Base-by-base conservation (phyloP, 805 yeast species). In the Candida krabiensis region DNA sequence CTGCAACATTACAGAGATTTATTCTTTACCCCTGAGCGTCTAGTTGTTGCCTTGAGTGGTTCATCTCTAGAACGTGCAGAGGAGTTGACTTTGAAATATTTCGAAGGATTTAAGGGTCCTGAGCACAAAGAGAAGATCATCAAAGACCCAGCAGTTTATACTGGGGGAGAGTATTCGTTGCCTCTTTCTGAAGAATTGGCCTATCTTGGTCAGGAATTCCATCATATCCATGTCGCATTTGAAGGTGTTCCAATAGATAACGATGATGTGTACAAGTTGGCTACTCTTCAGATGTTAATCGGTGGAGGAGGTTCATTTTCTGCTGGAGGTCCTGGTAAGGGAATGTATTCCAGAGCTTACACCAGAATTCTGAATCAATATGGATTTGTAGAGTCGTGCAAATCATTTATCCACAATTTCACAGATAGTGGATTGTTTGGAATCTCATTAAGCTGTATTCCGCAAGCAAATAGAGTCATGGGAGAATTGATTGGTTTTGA, bases 321-420 rank as follows among this genome's bases (percentile, higher is more conserved):
- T 14, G 98, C 99, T 8, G 99, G 99, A 49, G 99, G 99, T 0
- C 99, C 99, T 13, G 99, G 99, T 37, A 93, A 93, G 63, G 99
- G 99, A 4, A 90, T 93, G 98, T 93, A 89, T 60, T 87, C 96
- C 4, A 75, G 98, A 42, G 76, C 95, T 17, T 93, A 89, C 67
- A 87, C 96, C 0, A 79, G 89, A 51, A 96, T 93, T 2, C 71
- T 93, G 58, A 91, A 91, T 64, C 93, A 84, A 59, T 86, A 85
- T 58, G 95, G 95, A 27, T 90, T 84, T 59, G 80, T 93, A 35
- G 99, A 93, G 57, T 83, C 85, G 53, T 88, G 96, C 60, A 70
- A 80, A 53, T 77, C 95, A 6, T 89, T 90, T 67, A 88, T 89
- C 61, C 96, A 89, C 62, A 80, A 95, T 16, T 91, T 87, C 67